These are phyloP conservation scores for Zoysia matrella DNA, from an alignment of 202 grass and related monocot species.

Conservation along the genomic window DNA sequence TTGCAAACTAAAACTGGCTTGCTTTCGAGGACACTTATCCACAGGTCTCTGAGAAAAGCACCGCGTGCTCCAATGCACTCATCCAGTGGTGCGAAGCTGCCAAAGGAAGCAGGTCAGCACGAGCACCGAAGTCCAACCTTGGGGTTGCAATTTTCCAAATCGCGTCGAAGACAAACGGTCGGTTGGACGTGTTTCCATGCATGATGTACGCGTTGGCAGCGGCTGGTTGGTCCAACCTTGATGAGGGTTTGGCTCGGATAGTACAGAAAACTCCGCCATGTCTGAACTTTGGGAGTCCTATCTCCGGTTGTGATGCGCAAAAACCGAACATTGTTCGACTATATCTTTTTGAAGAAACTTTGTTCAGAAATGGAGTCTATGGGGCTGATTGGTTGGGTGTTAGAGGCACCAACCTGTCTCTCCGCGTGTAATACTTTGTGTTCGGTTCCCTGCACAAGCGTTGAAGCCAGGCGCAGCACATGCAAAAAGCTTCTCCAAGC, in stretches of 20 bases:
- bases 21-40: not conserved
- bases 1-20: not conserved
- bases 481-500: no score
- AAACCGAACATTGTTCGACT: conserved; percentile 9
- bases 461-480: no score
- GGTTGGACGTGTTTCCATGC: conserved; percentile 14
- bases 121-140: not conserved
- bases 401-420: no score
- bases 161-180: conserved; percentile 1
- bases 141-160: conserved; percentile 2
- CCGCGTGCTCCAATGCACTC: not conserved
- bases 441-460: no score
- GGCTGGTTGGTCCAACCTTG: conserved; percentile 12
- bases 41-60: not conserved
- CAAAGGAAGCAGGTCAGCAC: conserved; percentile 33
- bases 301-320: conserved; percentile 3
- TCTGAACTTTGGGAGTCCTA: conserved; percentile 13
- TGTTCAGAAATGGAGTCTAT: no score
- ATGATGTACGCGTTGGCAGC: not conserved
- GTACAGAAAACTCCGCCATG: not conserved
- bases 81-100: not conserved
- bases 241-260: conserved; percentile 24
- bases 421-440: no score
- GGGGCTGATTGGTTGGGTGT: no score
- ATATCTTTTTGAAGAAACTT: not conserved